Percentiles rank a stretch among this genome's conserved stretches.
These are phyloP conservation scores for Pachyrhizus erosus DNA, from an alignment of 306 rosid species.

Conservation along the genomic window DNA sequence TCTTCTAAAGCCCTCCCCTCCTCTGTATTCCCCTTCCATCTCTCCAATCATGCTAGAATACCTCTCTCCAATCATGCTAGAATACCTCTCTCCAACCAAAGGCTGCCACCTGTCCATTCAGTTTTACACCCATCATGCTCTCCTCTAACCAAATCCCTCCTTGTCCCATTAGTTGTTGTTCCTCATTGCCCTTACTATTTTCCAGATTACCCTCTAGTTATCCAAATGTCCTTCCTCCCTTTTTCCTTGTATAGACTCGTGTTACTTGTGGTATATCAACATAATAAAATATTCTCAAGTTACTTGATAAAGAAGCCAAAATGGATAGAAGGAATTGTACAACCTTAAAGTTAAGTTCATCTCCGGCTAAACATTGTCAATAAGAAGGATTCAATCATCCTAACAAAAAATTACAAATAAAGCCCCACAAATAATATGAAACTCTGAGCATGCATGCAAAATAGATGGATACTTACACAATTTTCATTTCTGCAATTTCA, in stretches of 20 bases:
- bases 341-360: constrained; percentile 13
- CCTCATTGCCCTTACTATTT: background rate
- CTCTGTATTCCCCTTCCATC: background rate
- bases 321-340: background rate
- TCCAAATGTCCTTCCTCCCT: background rate
- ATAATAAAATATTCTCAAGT: background rate
- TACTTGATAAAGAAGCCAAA: constrained; percentile 19
- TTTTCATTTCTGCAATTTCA: constrained; percentile 98
- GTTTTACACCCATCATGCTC: background rate
- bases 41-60: background rate
- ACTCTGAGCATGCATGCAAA: constrained; percentile 28
- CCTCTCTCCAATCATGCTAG: background rate
- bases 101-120: background rate
- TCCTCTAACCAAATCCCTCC: background rate
- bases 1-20: background rate
- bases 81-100: background rate
- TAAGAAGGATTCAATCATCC: constrained; percentile 30
- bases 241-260: background rate
- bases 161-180: background rate
- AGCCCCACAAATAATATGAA: background rate
- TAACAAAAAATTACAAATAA: constrained; percentile 10
- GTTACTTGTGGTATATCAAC: background rate
- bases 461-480: constrained; percentile 70
- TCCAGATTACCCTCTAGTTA: background rate
- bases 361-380: background rate